Evolutionary conservation across 257 asterid species (phyloP).

Genomic region (Scutellaria galericulata): DNA sequence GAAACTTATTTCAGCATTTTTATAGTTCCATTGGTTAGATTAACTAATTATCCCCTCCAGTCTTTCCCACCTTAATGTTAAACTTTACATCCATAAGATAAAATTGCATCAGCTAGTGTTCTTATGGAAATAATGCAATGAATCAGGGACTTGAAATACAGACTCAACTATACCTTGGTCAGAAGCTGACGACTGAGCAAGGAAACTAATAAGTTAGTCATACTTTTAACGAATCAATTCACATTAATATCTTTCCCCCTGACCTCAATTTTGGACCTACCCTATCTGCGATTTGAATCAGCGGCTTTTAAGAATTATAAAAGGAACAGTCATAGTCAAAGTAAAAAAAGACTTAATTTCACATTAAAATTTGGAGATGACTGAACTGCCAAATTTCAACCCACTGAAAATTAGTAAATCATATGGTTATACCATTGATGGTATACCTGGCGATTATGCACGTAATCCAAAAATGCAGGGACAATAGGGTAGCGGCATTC

Average conservation of each 20-base stretch:
- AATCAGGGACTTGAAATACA: conserved; percentile 18
- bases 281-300: conserved; percentile 10
- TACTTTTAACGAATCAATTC: neutral
- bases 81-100: conserved; percentile 27
- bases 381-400: conserved; percentile 3
- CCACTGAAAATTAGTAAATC: conserved; percentile 9
- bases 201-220: neutral
- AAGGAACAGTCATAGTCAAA: neutral
- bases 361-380: neutral
- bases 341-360: neutral
- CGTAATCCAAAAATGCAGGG: conserved; percentile 75
- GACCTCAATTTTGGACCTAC: conserved; percentile 17
- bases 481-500: conserved; percentile 66
- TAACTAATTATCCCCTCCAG: conserved; percentile 15
- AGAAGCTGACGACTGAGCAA: neutral
- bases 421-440: conserved; percentile 25
- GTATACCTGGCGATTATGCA: conserved; percentile 77
- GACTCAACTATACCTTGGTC: conserved; percentile 17
- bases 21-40: conserved; percentile 3
- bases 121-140: conserved; percentile 10
- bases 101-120: neutral
- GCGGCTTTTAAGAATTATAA: neutral
- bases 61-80: conserved; percentile 5
- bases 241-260: neutral
- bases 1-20: neutral